Conservation (phyloP, 2,329 filamentous ascomycete species). For the Epichloe gansuensis region DNA sequence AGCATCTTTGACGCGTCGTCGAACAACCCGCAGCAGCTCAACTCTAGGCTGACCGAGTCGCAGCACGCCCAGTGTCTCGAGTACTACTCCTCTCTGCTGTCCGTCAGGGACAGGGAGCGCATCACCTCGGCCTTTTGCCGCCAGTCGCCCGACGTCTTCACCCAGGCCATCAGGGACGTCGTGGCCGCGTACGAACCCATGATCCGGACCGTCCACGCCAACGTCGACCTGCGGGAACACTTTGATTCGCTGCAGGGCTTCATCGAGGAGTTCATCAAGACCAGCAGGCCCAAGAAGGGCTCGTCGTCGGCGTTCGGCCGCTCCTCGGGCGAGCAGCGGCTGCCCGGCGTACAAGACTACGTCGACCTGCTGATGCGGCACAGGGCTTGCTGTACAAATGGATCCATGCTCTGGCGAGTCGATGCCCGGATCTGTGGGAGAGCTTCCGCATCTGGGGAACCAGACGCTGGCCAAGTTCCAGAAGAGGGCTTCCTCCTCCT, state of each 20-base stretch:
- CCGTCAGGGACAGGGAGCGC: constrained; percentile 60
- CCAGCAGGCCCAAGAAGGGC: constrained; percentile 32
- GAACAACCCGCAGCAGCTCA: constrained; percentile 29
- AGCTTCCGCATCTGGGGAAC: constrained; percentile 50
- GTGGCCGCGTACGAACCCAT: constrained; percentile 62
- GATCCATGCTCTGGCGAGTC: constrained; percentile 55
- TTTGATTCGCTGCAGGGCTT: constrained; percentile 56
- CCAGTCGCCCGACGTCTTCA: constrained; percentile 60
- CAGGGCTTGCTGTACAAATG: constrained; percentile 54
- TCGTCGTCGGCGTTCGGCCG: neutral
- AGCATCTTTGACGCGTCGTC: constrained; percentile 46
- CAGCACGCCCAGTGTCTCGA: constrained; percentile 55
- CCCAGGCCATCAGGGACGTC: constrained; percentile 50
- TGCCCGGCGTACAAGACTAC: constrained; percentile 59
- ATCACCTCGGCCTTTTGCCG: constrained; percentile 56
- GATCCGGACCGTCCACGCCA: constrained; percentile 58
- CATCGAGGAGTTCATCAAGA: constrained; percentile 57
- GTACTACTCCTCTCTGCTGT: constrained; percentile 59
- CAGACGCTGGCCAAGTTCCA: constrained; percentile 45
- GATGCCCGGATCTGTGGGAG: constrained; percentile 52
- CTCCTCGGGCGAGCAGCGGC: constrained; percentile 9
- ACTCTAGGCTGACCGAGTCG: constrained; percentile 36
- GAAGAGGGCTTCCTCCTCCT: neutral
- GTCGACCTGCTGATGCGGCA: constrained; percentile 55
- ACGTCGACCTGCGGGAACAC: constrained; percentile 58